Conservation (phyloP, 1,284 basidiomycete genomes). For the Naganishia liquefaciens region DNA sequence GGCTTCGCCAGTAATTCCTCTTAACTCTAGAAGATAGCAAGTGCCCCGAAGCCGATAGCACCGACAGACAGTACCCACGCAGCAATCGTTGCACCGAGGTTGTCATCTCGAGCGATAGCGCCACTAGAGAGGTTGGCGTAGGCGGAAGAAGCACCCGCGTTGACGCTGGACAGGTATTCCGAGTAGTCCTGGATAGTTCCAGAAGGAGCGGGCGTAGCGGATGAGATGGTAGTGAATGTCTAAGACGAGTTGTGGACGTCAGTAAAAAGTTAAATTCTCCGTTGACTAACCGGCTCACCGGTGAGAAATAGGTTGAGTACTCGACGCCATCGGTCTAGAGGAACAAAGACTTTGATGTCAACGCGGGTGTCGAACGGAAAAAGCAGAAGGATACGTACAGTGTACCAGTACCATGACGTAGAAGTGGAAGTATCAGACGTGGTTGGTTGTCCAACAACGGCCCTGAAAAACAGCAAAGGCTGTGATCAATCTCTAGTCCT, state of each 20-base stretch:
- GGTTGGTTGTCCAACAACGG: constrained; percentile 12
- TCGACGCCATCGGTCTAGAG: constrained; percentile 23
- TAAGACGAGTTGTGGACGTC: background rate
- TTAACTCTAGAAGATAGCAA: constrained; percentile 17
- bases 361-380: background rate
- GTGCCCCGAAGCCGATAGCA: constrained; percentile 21
- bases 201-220: constrained; percentile 25
- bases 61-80: constrained; percentile 13
- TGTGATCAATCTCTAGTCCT: background rate
- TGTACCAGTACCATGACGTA: constrained; percentile 28
- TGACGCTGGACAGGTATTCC: constrained; percentile 24
- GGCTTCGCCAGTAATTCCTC: background rate
- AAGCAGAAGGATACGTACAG: background rate
- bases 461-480: background rate
- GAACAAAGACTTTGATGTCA: background rate
- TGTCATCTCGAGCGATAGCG: constrained; percentile 4
- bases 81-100: constrained; percentile 4
- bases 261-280: background rate
- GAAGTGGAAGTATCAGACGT: constrained; percentile 8
- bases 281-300: background rate
- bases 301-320: constrained; percentile 17
- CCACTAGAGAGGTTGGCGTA: constrained; percentile 19
- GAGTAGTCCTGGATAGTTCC: constrained; percentile 27
- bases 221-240: constrained; percentile 24
- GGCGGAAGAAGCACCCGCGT: constrained; percentile 17